Evolutionary conservation across 371 early-diverging fungal genomes (phyloP), one percentile per base, ranked within the genome.

Genomic region (Mortierella polycephala): DNA sequence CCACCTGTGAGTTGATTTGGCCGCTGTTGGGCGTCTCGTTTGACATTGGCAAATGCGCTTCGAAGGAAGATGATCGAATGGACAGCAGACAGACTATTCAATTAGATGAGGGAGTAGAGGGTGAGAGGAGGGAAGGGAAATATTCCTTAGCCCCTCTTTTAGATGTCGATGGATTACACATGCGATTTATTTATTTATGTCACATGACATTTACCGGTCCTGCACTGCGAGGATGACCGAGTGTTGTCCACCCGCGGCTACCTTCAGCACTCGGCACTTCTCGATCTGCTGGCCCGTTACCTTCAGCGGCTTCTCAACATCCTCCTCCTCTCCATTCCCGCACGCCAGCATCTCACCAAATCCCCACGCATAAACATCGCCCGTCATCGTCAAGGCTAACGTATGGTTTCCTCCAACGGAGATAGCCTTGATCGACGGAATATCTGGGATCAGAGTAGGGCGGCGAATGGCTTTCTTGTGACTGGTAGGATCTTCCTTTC

Each of bases 321-420:
- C 93, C 23, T 91, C 90, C 46, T 93, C 92, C 18, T 87, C 85
- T 41, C 91, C 93, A 69, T 92, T 92, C n/a, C 94, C 95, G 51
- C 92, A 87, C 18, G 89, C 91, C 20, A 86, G 74, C 73, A 87
- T 87, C 52, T 92, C 93, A 49, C 94, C 94, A 71, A 92, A 94
- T 37, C 99, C 99, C 97, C 97, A 98, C 3, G 98, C 87, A 71
- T 88, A 96, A 45, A 96, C 89, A 20, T 81, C 79, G 62, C 94
- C 93, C 42, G 92, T 92, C 11, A 60, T 62, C 7, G 89, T 85
- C n/a, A 95, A 57, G 7, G 95, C 96, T 18, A 96, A 69, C 14
- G 93, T 83, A 82, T 98, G 98, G 82, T 98, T 96, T 60, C 90
- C 85, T 20, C 99, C 99, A 57, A 92, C 88, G 37, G 84, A 83